Evolutionary conservation across 2,329 filamentous ascomycete genomes (phyloP), one percentile per base, ranked within the genome.

Genomic region (Penicillium sp.): DNA sequence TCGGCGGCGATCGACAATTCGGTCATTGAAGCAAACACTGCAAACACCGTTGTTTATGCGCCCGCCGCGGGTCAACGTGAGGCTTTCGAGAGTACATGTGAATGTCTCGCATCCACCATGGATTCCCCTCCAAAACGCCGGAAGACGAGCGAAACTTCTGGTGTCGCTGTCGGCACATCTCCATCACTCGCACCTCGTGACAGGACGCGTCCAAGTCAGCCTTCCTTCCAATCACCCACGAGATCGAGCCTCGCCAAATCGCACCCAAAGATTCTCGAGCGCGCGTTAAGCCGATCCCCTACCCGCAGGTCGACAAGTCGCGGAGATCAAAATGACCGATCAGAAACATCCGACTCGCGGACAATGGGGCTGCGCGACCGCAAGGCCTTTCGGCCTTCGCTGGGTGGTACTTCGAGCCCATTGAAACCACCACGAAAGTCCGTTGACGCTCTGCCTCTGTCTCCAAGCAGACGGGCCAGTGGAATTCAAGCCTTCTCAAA

Each of bases 221-320:
- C 75, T 1, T 82, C 79, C 1, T 84, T 79, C 54, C 76, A 76
- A 37, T 82, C 80, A n/a, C 80, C 82, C 0, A 83, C 80, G 0
- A 77, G 72, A 55, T 72, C 80, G 9, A 84, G 78, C 51, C 62
- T 83, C 10, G 69, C 78, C 40, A 74, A 76, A 46, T 73, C 76
- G 32, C 76, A 82, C 44, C 76, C 79, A 0, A 72, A 78, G 8
- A 67, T 80, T 5, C 61, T 80, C 22, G 65, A 70, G 39, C 67
- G 71, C 46, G 55, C 56, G 58, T 65, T 54, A 51, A 65, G 51
- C 64, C 65, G 39, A 55, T 64, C 51, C 50, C 65, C 50, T 53
- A 64, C 42, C 50, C 57, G 43, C 47, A 41, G 55, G 55, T 48
- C 47, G 14, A 35, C 39, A 32, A 48, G 35, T 31, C 47, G 48